These are phyloP conservation scores for Botrytis sinoallii DNA, from an alignment of 2,329 filamentous ascomycete species.

Conservation along the genomic window DNA sequence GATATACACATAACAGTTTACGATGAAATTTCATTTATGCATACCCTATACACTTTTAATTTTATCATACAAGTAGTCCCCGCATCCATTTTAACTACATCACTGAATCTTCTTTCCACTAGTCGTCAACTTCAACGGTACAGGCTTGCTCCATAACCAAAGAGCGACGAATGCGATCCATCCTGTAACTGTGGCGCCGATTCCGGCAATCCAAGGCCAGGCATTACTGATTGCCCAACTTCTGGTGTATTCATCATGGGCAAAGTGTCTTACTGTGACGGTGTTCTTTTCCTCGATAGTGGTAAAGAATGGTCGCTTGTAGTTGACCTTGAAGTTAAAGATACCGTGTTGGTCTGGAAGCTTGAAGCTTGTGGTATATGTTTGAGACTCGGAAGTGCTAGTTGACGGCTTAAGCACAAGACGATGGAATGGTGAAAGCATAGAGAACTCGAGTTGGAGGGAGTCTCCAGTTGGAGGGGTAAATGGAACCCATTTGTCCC, in stretches of 20 bases:
- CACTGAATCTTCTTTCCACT: conserved; percentile 44
- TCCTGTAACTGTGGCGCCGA: conserved; percentile 77
- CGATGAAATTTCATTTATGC: conserved; percentile 20
- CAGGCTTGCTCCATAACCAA: conserved; percentile 77
- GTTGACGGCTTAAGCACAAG: conserved; percentile 62
- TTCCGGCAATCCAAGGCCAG: conserved; percentile 91
- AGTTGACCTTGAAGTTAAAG: conserved; percentile 97
- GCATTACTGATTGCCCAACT: conserved; percentile 86
- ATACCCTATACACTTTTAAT: conserved; percentile 30
- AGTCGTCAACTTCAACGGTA: conserved; percentile 34
- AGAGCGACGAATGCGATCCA: conserved; percentile 82
- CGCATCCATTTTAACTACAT: conserved; percentile 15
- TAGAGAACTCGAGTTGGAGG: conserved; percentile 94
- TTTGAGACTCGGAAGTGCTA: conserved; percentile 63
- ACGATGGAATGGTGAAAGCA: conserved; percentile 97
- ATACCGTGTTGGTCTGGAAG: conserved; percentile 97
- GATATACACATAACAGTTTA: background rate
- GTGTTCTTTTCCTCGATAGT: conserved; percentile 91
- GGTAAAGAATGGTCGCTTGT: conserved; percentile 90
- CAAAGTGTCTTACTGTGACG: conserved; percentile 92
- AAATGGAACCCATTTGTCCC: conserved; percentile 74
- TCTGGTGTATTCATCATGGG: conserved; percentile 93
- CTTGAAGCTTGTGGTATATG: conserved; percentile 73
- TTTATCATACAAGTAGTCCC: conserved; percentile 32
- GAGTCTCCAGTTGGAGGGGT: conserved; percentile 64